Conservation (phyloP, 305 asterid genomes). For the Rubia peregrina region DNA sequence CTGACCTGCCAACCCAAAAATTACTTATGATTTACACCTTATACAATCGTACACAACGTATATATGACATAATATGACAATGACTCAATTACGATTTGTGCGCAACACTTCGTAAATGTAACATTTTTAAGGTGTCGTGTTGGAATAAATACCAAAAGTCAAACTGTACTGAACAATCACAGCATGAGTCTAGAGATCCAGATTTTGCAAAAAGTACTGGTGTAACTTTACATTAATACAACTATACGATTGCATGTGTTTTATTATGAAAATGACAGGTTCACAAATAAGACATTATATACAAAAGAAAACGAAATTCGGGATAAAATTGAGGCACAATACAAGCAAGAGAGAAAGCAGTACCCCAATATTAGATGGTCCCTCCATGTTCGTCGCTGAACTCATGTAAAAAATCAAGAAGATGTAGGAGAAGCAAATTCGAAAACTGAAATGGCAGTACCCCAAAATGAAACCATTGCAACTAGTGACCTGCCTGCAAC, state of each 20-base stretch:
- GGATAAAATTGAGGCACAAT: background rate
- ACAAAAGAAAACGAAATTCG: background rate
- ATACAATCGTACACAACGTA: background rate
- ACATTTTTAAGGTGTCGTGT: background rate
- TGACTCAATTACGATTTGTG: background rate
- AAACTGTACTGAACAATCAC: background rate
- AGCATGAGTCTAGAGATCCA: background rate
- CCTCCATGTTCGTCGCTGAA: no score
- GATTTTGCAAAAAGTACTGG: background rate
- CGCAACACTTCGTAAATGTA: background rate
- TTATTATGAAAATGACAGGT: background rate
- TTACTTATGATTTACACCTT: background rate
- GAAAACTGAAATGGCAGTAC: no score
- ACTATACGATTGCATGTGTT: background rate
- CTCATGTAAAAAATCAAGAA: background rate
- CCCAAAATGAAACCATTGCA: no score
- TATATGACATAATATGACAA: background rate
- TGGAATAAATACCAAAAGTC: background rate
- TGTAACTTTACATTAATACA: background rate
- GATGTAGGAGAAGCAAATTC: no score
- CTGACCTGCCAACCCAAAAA: background rate
- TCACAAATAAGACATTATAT: background rate
- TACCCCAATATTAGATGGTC: background rate
- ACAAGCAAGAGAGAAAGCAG: background rate
- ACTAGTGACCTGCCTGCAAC: no score